Base-by-base conservation (phyloP, 2,329 filamentous ascomycete species). In the Tolypocladium guangdongense region DNA sequence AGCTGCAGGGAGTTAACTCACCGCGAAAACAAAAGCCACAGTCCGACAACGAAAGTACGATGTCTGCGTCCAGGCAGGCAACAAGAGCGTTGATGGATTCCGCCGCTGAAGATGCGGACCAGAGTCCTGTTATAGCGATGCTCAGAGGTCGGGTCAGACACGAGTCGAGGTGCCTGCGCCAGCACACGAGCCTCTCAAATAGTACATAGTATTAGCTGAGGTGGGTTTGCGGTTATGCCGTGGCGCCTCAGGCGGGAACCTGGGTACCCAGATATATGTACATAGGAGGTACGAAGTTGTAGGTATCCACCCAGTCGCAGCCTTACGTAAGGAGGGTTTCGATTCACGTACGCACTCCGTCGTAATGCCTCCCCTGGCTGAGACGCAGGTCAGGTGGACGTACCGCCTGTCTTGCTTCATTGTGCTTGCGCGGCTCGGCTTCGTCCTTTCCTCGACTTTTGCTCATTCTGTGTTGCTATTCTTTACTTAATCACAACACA, bases 51-150 rank as follows among this genome's bases (percentile, higher is more conserved):
- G 60, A 68, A 66, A 61, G 58, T 58, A 65, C 55, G 57, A 57
- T 64, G 62, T 68, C 68, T 70, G 68, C 68, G 66, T 69, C 68
- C 66, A 68, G 68, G 68, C 68, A 70, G 66, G 63, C 63, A 59
- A 66, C 59, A 58, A 59, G 57, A 54, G 52, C 59, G 36, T 59
- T 52, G 57, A 62, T 59, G 59, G 56, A 57, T 66, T 60, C 62
- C 58, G 63, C 62, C 63, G 59, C 57, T 59, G 56, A 53, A 56
- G 57, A 57, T 62, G 60, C 60, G 63, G 64, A 64, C 62, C 57
- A 57, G 54, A 58, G 61, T 62, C 63, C 64, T 55, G 51, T 36
- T 50, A 20, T 46, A 32, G 37, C 39, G 38, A 50, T 52, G 53
- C 30, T 52, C 2, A 20, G 39, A 22, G 3, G 35, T 22, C 20